Evolutionary conservation across 2,329 filamentous ascomycete genomes (phyloP).

Genomic region (Pseudocercospora pini-densiflorae): DNA sequence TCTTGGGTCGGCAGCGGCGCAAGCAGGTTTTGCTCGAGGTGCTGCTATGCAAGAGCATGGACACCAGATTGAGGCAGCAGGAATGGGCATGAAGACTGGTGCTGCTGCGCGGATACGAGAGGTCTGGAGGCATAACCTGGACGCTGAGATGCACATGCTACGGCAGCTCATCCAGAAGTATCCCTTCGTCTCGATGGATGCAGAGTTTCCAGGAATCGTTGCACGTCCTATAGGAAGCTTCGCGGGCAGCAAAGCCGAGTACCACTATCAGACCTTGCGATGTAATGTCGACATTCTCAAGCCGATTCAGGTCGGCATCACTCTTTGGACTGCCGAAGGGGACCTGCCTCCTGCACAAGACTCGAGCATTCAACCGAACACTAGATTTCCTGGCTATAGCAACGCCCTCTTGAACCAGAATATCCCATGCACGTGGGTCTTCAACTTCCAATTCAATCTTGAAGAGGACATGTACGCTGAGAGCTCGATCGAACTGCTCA

Average conservation of each 20-base stretch:
- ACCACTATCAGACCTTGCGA: conserved; percentile 96
- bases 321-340: conserved; percentile 88
- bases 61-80: conserved; percentile 32
- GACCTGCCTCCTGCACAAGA: conserved; percentile 77
- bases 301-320: conserved; percentile 95
- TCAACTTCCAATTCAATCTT: conserved; percentile 97
- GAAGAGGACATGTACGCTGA: conserved; percentile 98
- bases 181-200: conserved; percentile 98
- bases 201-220: conserved; percentile 97
- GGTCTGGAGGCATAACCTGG: conserved; percentile 91
- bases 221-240: conserved; percentile 94
- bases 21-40: conserved; percentile 84
- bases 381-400: conserved; percentile 48
- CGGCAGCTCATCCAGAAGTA: conserved; percentile 86
- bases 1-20: conserved; percentile 82
- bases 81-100: conserved; percentile 58
- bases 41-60: conserved; percentile 57
- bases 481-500: conserved; percentile 88
- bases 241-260: conserved; percentile 85
- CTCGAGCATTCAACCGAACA: conserved; percentile 45
- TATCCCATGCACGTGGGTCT: conserved; percentile 92
- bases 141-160: conserved; percentile 86
- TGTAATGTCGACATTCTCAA: conserved; percentile 98
- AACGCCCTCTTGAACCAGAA: conserved; percentile 48
- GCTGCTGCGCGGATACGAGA: conserved; percentile 85